Conservation (phyloP, 2,329 filamentous ascomycete species). For the Didymella segeticola region DNA sequence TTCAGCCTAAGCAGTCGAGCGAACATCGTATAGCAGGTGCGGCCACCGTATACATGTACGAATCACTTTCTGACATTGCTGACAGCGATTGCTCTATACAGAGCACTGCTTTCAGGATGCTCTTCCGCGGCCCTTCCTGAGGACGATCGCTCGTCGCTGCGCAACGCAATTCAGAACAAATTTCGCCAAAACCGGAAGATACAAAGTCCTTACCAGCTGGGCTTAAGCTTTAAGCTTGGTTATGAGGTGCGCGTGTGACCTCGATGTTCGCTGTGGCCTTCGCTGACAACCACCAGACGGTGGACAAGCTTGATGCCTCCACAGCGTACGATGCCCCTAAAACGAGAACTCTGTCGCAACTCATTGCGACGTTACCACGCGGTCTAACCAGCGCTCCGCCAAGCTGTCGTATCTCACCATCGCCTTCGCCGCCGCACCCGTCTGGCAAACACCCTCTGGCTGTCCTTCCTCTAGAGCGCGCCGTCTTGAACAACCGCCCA, state of each 20-base stretch:
- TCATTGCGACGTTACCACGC: conserved; percentile 51
- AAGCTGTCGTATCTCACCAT: conserved; percentile 5
- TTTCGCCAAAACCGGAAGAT: conserved; percentile 68
- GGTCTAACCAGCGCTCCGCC: conserved; percentile 37
- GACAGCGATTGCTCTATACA: conserved; percentile 73
- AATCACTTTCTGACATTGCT: not conserved
- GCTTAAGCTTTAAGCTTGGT: conserved; percentile 68
- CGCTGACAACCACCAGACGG: conserved; percentile 37
- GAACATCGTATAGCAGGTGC: conserved; percentile 61
- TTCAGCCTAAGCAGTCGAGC: conserved; percentile 55
- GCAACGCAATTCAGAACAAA: conserved; percentile 64
- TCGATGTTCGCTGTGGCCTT: not conserved
- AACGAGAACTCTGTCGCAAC: conserved; percentile 26
- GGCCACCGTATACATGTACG: conserved; percentile 2
- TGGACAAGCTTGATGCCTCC: conserved; percentile 55
- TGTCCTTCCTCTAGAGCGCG: conserved; percentile 45
- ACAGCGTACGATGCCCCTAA: conserved; percentile 39
- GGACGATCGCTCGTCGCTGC: conserved; percentile 60
- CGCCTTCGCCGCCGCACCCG: conserved; percentile 15
- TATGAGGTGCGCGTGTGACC: conserved; percentile 62
- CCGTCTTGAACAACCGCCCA: conserved; percentile 61
- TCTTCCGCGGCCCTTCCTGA: conserved; percentile 60
- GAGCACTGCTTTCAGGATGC: conserved; percentile 69
- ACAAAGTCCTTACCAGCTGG: conserved; percentile 66
- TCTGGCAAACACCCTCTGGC: conserved; percentile 31